Percentiles rank a stretch among this genome's conserved stretches.
These are phyloP conservation scores for Porphyrellus cyaneotinctus DNA, from an alignment of 768 basidiomycete genomes.

Conservation along the genomic window DNA sequence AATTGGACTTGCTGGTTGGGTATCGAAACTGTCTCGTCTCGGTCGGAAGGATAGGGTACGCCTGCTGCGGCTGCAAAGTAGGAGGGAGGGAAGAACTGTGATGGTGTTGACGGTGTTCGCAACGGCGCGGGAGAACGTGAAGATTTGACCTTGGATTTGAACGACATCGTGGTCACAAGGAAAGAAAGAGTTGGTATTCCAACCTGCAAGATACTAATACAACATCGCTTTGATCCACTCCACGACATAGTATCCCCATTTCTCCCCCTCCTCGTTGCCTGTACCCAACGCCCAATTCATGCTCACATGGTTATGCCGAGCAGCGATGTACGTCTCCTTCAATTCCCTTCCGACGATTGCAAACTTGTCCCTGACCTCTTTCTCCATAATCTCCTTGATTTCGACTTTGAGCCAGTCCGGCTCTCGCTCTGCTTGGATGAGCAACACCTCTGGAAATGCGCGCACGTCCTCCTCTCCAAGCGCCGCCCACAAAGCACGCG, in stretches of 20 bases:
- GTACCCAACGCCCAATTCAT: slow-evolving; percentile 44
- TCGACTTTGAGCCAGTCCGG: slow-evolving; percentile 41
- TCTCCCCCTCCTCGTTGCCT: slow-evolving; percentile 57
- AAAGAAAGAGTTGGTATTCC: not conserved
- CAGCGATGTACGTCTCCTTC: slow-evolving; percentile 35
- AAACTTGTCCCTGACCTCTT: slow-evolving; percentile 36
- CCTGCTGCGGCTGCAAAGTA: slow-evolving; percentile 55
- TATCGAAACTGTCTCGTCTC: not conserved
- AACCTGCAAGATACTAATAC: not conserved
- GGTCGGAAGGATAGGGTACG: slow-evolving; percentile 16
- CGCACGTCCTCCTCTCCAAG: slow-evolving; percentile 35
- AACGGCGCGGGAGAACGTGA: slow-evolving; percentile 41
- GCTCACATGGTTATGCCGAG: slow-evolving; percentile 65
- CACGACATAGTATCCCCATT: slow-evolving; percentile 52
- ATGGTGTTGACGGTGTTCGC: slow-evolving; percentile 26
- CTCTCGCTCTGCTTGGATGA: slow-evolving; percentile 52
- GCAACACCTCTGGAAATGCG: slow-evolving; percentile 43
- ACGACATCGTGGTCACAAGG: not conserved
- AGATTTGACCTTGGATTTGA: slow-evolving; percentile 29
- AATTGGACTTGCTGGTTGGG: slow-evolving; percentile 1
- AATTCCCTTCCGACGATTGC: slow-evolving; percentile 20
- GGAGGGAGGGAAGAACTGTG: slow-evolving; percentile 50
- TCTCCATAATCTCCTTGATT: slow-evolving; percentile 36
- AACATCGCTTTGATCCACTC: slow-evolving; percentile 31
- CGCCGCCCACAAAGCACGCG: slow-evolving; percentile 38